Evolutionary conservation across 805 yeast genomes (phyloP), one percentile per base, ranked within the genome.

Genomic region (Pichia deserticola): DNA sequence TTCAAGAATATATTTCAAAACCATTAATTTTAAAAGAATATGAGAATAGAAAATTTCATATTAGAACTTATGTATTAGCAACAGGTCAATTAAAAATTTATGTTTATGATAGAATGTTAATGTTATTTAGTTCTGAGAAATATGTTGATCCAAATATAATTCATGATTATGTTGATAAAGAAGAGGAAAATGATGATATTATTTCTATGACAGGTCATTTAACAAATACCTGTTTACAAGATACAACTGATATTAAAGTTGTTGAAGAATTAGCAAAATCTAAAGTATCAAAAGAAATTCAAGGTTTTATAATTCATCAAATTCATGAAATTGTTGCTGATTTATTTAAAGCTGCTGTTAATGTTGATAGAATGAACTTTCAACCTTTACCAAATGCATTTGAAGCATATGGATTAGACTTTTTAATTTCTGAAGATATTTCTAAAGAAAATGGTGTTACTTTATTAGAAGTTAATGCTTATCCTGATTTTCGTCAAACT

Each of bases 401-500:
- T 61, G 99, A 93, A 65, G 74, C 88, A 7, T 93, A 76, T 62
- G 99, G 99, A 0, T 72, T 93, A 13, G 99, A 93, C 64, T 90
- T 89, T 64, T 66, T 93, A 48, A 86, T 93, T 15, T 82, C 81
- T 57, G 69, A 66, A 2, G 70, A 78, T 33, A 61, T 65, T 27
- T 63, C 73, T 12, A 38, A 5, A 36, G 35, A 42, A 3, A 35
- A 30, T 13, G 52, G 52, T 38, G 92, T 86, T 3, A 74, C 72
- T 42, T 62, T 93, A 30, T 68, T 92, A 40, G 98, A 93, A 65
- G 87, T 89, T 42, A 93, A 93, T 60, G 84, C 98, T 13, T 93
- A 84, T 61, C 99, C 99, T 1, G 99, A 93, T 63, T 93, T 93
- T 69, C 89, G 89, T 60, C 99, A 93, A 67, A 93, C 98, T 0